Evolutionary conservation across 225 moss, liverwort and hornwort genomes (phyloP), one percentile per base, ranked within the genome.

Genomic region (Physcomitrellopsis africana): DNA sequence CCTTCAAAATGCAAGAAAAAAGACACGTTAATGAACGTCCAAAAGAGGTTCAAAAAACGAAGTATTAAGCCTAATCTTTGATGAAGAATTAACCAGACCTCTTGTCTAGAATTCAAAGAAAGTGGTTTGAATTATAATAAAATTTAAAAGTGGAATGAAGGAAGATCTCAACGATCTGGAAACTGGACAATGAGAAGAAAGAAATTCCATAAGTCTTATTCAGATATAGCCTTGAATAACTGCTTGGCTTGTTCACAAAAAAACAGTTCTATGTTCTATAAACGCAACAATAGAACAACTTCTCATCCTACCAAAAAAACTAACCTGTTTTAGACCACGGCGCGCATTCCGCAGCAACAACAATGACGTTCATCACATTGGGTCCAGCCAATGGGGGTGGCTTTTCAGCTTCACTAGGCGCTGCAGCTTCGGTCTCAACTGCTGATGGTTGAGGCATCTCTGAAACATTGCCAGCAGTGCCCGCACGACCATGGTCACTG

Each of bases 271-370:
- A 0, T 49, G 8, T 18, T 15, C 29, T 49, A 29, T 27, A 73
- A 61, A 37, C 7, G 13, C 22, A 67, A 46, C 20, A 52, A 22
- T 23, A 55, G 49, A 43, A 9, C 2, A 7, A 72, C 45, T 18
- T 5, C 11, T 55, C 41, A 42, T 37, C 29, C 29, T 23, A 92
- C 92, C 24, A 29, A 68, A 61, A 52, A 47, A 9, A 10, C 32
- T n/a, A 23, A 92, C 92, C 90, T 82, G 93, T 91, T 74, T 93
- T 93, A 55, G 91, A 93, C 91, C 91, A 93, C 32, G 93, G 93
- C 55, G 91, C 93, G 81, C 91, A 91, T 80, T 93, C 91, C 2
- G 93, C 89, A 55, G 93, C 91, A 63, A 93, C 89, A 18, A 91
- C 42, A 48, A 93, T 81, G 43, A 93, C 72, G 54, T 89, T 93